Conservation (phyloP, 352 stramenopile genomes). For the Globisporangium camurandrum region DNA sequence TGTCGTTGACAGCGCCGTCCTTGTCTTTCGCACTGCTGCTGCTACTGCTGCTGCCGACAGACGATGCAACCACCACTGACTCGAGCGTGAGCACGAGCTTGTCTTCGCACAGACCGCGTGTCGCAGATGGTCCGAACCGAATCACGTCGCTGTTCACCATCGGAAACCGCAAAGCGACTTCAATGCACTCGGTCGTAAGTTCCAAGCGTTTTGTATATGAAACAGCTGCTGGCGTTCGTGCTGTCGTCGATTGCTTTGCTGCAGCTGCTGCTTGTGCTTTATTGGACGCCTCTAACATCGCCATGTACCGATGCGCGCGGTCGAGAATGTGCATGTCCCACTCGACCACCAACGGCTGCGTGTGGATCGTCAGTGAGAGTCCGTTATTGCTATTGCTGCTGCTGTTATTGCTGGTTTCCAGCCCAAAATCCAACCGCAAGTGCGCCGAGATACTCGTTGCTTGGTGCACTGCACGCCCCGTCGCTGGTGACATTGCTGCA, state of each 20-base stretch:
- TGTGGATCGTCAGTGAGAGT: conserved; percentile 54
- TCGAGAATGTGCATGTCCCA: conserved; percentile 86
- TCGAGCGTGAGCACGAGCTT: conserved; percentile 65
- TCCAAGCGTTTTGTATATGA: conserved; percentile 54
- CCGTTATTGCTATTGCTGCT: conserved; percentile 19
- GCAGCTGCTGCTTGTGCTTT: conserved; percentile 11
- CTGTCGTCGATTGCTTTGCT: conserved; percentile 2
- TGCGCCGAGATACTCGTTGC: conserved; percentile 62
- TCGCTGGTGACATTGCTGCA: conserved; percentile 47
- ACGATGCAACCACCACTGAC: conserved; percentile 30
- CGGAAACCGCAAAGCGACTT: conserved; percentile 71
- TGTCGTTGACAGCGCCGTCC: conserved; percentile 2
- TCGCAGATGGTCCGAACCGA: conserved; percentile 71
- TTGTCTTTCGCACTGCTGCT: not conserved
- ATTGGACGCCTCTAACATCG: conserved; percentile 54
- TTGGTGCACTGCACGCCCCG: conserved; percentile 49
- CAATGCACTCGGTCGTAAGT: conserved; percentile 60
- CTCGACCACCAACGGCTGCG: conserved; percentile 71
- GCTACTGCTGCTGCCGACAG: not conserved
- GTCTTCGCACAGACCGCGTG: conserved; percentile 77
- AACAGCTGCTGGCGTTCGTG: conserved; percentile 2
- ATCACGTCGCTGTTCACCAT: conserved; percentile 82
- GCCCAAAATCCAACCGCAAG: conserved; percentile 51
- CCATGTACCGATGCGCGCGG: conserved; percentile 62
- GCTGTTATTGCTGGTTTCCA: conserved; percentile 14